Base-by-base conservation (phyloP, 73 alveolate species). In the Breviolum minutum region DNA sequence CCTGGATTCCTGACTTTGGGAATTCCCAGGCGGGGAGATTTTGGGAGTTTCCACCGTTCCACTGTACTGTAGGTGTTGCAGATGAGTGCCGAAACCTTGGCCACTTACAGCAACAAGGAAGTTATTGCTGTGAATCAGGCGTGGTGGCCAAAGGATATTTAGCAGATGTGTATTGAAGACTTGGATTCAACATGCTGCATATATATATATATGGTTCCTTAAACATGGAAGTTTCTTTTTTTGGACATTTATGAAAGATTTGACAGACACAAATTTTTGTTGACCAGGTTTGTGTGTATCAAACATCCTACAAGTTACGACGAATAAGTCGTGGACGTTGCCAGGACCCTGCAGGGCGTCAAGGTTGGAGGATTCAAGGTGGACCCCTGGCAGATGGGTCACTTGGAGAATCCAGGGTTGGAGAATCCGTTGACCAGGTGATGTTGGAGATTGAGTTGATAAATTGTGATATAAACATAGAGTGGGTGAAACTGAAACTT, bases 41-140 rank as follows among this genome's bases (percentile, higher is more conserved):
- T n/a, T n/a, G n/a, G n/a, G n/a, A n/a, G n/a, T n/a, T n/a, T n/a
- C n/a, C n/a, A 40, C 54, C 54, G 3, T 40, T 40, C 54, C 2
- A 66, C 54, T 9, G 40, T 6, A 66, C 54, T 9, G 40, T 3
- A 86, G 94, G 94, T 86, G 32, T 74, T 92, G 91, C n/a, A 92
- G 68, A 92, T 92, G 98, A 16, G 66, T 3, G 66, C 77, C 0
- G 98, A 92, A 64, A 92, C 98, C 73, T 29, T 92, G 60, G 90
- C 90, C 29, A 92, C 98, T 27, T 92, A 92, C 90, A 92, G 98
- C 98, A 92, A 92, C 81, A 60, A 62, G 80, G 98, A 92, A 66
- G 90, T 92, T 68, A 92, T 92, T 29, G 91, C 89, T 2, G 98
- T 92, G 64, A 92, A 48, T 63, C 98, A 92, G 94, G 94, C 92